Base-by-base conservation (phyloP, 352 stramenopile genomes). In the Sclerospora graminicola region DNA sequence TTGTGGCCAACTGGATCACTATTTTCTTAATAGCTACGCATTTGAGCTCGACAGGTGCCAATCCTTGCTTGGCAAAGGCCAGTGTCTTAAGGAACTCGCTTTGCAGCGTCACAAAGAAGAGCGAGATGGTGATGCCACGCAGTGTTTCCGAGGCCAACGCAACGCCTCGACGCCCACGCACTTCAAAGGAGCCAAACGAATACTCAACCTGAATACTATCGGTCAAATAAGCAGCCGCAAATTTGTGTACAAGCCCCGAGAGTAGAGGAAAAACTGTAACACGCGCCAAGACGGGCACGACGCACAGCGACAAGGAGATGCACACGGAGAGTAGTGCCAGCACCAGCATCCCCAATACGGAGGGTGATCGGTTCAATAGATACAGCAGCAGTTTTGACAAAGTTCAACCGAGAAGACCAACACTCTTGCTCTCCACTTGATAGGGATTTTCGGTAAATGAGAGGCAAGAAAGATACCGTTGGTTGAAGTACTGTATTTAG, bases 281-380 rank as follows among this genome's bases (percentile, higher is more conserved):
- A 36, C 66, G 67, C 20, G 71, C 71, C 20, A 84, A 47, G 20
- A 60, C 55, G 19, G 71, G 71, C 54, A 84, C 67, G 15, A 81
- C 62, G 43, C 71, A 84, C 13, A 82, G 63, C 47, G 67, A 84
- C 29, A 84, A 57, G 27, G 71, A 71, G 39, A 84, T 57, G 35
- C 72, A 57, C 37, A 83, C 60, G 34, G 61, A 69, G 26, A 83
- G 20, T 20, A 81, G 48, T 55, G 65, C 57, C 34, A 83, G 45
- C 9, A 60, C 42, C 28, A 83, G 45, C 45, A 81, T 39, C 47
- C 67, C 69, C 11, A 64, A 36, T 54, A 71, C 71, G 37, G 24
- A 57, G 50, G 57, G 54, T 27, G 41, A 57, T 32, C 63, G 63
- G 51, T 61, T 58, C 26, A 50, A 29, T 10, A 66, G 36, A 40